Evolutionary conservation across 2,329 filamentous ascomycete species (phyloP).

Genomic region (Colletotrichum higginsianum): DNA sequence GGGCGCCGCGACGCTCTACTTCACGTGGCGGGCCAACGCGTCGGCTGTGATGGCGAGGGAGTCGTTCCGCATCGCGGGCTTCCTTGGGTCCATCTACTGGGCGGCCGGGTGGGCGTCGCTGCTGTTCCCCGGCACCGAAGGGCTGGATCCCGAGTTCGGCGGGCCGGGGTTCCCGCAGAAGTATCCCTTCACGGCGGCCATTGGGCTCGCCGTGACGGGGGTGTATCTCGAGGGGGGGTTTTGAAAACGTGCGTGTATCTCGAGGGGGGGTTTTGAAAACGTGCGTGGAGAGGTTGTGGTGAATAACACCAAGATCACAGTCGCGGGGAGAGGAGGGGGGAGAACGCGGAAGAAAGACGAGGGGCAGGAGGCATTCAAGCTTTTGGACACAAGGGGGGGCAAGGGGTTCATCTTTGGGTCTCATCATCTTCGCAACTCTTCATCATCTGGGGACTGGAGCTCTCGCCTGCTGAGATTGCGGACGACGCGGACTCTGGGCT

Average conservation of each 20-base stretch:
- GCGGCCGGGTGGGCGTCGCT: constrained; percentile 55
- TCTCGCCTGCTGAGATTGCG: constrained; percentile 10
- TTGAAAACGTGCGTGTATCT: not conserved
- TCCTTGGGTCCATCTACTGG: constrained; percentile 60
- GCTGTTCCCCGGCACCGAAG: constrained; percentile 56
- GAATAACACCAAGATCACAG: no score
- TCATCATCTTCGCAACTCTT: no score
- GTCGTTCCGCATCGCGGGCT: constrained; percentile 51
- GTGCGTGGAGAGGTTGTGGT: no score
- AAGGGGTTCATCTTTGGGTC: not conserved
- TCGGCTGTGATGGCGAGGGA: constrained; percentile 48
- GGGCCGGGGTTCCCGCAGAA: constrained; percentile 59
- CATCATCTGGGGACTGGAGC: no score
- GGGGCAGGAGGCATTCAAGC: not conserved
- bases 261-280: no score
- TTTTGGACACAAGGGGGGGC: not conserved
- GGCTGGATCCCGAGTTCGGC: constrained; percentile 61
- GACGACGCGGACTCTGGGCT: constrained; percentile 29
- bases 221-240: constrained; percentile 33
- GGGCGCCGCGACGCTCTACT: constrained; percentile 56
- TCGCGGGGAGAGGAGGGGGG: not conserved
- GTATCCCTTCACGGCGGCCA: constrained; percentile 31
- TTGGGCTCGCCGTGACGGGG: constrained; percentile 32
- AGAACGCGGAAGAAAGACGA: not conserved
- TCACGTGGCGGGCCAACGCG: constrained; percentile 52